A percentile compares a stretch with the other conserved stretches of the same genome.
Conservation (phyloP, 441 rosid species). For the Pelargonium cotyledonis region DNA sequence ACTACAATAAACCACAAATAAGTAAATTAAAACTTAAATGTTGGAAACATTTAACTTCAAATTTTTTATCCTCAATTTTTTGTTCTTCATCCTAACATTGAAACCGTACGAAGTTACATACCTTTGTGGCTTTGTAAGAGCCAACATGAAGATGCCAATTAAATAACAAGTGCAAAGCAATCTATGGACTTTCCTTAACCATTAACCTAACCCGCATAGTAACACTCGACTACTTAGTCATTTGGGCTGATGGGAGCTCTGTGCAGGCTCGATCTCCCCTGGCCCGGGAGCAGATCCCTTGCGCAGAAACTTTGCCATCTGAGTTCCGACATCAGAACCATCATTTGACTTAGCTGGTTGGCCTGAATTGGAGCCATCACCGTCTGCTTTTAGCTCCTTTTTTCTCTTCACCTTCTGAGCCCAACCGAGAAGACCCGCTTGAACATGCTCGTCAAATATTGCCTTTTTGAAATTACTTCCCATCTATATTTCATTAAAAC, state of each 20-base stretch:
- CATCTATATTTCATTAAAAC: slow-evolving; percentile 43
- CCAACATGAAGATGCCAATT: too few relatives aligned
- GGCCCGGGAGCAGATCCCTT: not conserved
- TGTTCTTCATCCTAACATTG: too few relatives aligned
- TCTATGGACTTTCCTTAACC: too few relatives aligned
- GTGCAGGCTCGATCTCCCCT: not conserved
- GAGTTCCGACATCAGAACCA: not conserved
- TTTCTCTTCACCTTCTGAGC: slow-evolving; percentile 45
- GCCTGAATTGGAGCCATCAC: slow-evolving; percentile 16
- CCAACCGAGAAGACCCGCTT: slow-evolving; percentile 52
- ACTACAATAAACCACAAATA: too few relatives aligned
- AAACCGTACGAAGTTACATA: too few relatives aligned
- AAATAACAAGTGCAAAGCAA: too few relatives aligned
- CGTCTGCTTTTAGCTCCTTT: slow-evolving; percentile 34
- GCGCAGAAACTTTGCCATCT: not conserved
- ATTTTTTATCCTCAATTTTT: too few relatives aligned
- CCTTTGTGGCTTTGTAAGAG: too few relatives aligned
- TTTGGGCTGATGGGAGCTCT: not conserved
- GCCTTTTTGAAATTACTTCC: slow-evolving; percentile 68
- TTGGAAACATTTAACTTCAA: too few relatives aligned
- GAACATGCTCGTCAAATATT: slow-evolving; percentile 69
- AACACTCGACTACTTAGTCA: too few relatives aligned
- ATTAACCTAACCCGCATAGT: too few relatives aligned
- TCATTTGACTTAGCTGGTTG: not conserved
- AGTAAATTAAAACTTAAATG: too few relatives aligned